Percentiles rank a stretch among this genome's conserved stretches.
Conservation (phyloP, 108 stramenopile species). For the Pseudonitzschia pungens region DNA sequence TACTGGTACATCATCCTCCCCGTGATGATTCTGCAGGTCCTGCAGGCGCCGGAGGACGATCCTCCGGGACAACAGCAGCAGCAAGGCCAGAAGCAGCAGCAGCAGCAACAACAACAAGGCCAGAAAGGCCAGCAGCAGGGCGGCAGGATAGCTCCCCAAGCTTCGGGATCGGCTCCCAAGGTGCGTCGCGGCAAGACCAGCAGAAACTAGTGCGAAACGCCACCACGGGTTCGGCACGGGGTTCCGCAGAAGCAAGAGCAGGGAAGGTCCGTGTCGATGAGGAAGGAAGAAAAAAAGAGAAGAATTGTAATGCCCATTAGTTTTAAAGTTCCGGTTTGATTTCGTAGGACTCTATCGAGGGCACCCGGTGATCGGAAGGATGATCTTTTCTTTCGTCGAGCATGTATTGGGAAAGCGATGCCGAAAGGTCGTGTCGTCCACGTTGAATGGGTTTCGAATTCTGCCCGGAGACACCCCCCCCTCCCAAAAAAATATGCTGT, state of each 20-base stretch:
- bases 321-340: no score
- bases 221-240: neutral
- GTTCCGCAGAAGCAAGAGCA: no score
- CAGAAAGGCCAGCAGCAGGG: neutral
- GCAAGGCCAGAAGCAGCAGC: neutral
- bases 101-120: neutral
- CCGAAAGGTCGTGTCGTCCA: neutral
- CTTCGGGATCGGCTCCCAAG: neutral
- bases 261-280: no score
- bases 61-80: conserved; percentile 6
- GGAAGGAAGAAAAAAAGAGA: no score
- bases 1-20: conserved; percentile 88
- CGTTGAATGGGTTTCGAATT: neutral
- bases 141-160: conserved; percentile 7
- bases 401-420: neutral
- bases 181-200: conserved; percentile 9
- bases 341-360: no score
- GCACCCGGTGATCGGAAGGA: neutral
- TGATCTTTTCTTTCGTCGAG: no score
- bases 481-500: no score
- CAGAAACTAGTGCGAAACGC: neutral
- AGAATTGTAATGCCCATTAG: no score
- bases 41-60: conserved; percentile 36
- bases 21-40: conserved; percentile 50
- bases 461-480: neutral